Conservation (phyloP, 495 filamentous ascomycete species). For the Hypoxylon crocopeplum region DNA sequence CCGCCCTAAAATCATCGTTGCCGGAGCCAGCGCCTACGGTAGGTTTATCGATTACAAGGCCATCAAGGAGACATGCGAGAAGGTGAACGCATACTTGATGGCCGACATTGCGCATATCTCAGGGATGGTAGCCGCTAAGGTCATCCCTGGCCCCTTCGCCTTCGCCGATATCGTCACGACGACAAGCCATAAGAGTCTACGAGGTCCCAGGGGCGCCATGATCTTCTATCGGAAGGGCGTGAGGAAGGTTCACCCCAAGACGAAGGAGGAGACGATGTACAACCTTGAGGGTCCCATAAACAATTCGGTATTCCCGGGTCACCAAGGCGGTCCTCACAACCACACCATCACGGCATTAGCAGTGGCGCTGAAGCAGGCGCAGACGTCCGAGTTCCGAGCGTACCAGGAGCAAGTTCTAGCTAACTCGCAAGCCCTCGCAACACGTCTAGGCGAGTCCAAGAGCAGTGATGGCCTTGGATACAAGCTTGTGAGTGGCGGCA, state of each 20-base stretch:
- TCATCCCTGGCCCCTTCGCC: slow-evolving; percentile 86
- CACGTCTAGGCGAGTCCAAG: slow-evolving; percentile 72
- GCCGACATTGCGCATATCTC: slow-evolving; percentile 99
- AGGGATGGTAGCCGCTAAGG: slow-evolving; percentile 88
- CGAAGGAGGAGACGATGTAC: slow-evolving; percentile 82
- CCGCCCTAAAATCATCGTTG: slow-evolving; percentile 94
- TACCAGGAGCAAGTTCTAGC: slow-evolving; percentile 88
- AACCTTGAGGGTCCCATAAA: slow-evolving; percentile 96
- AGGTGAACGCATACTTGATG: slow-evolving; percentile 89
- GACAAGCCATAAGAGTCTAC: slow-evolving; percentile 97
- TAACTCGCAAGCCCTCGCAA: slow-evolving; percentile 86
- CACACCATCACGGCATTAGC: slow-evolving; percentile 97
- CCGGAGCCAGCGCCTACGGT: slow-evolving; percentile 93
- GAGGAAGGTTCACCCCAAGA: slow-evolving; percentile 81
- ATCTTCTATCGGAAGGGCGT: slow-evolving; percentile 97
- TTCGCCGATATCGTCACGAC: slow-evolving; percentile 95
- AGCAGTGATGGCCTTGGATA: slow-evolving; percentile 83
- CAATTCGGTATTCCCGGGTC: slow-evolving; percentile 96
- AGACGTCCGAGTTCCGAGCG: slow-evolving; percentile 81
- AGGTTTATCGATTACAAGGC: slow-evolving; percentile 89
- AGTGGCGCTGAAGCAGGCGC: slow-evolving; percentile 92
- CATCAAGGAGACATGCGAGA: slow-evolving; percentile 86
- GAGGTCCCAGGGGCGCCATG: slow-evolving; percentile 93
- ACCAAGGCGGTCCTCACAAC: slow-evolving; percentile 98
- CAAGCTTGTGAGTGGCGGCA: slow-evolving; percentile 89